A percentile compares a stretch with the other conserved stretches of the same genome.
Evolutionary conservation across 2,329 filamentous ascomycete genomes (phyloP).

Genomic region (Biscogniauxia marginata): DNA sequence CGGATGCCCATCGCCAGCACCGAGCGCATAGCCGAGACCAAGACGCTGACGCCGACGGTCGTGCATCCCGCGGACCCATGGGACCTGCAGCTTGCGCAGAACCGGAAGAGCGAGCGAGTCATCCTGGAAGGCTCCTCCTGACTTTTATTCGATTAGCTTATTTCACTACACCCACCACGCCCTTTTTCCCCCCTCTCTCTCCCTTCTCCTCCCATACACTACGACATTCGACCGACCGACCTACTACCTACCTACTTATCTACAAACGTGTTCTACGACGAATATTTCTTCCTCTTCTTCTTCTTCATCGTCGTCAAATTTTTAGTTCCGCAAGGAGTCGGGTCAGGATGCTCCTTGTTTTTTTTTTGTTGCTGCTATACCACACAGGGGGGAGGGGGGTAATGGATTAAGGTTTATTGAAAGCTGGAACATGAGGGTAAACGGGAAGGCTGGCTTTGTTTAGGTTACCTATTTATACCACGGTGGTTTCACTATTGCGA

Average conservation of each 20-base stretch:
- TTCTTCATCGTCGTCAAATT: conserved; percentile 41
- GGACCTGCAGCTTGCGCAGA: conserved; percentile 35
- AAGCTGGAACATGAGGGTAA: too few relatives aligned
- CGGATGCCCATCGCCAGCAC: conserved; percentile 29
- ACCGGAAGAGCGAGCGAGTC: conserved; percentile 54
- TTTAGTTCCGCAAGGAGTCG: too few relatives aligned
- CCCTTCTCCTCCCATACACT: neutral
- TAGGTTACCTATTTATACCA: too few relatives aligned
- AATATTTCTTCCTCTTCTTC: conserved; percentile 76
- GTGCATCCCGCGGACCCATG: conserved; percentile 38
- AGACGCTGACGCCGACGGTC: conserved; percentile 46
- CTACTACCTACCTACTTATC: too few relatives aligned
- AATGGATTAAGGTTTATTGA: too few relatives aligned
- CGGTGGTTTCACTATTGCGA: too few relatives aligned
- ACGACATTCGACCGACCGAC: neutral
- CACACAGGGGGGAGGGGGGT: too few relatives aligned
- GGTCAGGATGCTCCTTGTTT: too few relatives aligned
- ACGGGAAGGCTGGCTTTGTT: too few relatives aligned
- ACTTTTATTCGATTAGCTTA: neutral
- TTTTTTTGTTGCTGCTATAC: too few relatives aligned
- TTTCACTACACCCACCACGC: neutral
- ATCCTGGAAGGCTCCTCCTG: conserved; percentile 50
- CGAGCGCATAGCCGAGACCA: conserved; percentile 39
- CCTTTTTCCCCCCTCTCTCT: neutral
- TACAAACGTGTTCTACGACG: too few relatives aligned